Base-by-base conservation (phyloP, 768 basidiomycete genomes). In the Boletus rubescentipes region DNA sequence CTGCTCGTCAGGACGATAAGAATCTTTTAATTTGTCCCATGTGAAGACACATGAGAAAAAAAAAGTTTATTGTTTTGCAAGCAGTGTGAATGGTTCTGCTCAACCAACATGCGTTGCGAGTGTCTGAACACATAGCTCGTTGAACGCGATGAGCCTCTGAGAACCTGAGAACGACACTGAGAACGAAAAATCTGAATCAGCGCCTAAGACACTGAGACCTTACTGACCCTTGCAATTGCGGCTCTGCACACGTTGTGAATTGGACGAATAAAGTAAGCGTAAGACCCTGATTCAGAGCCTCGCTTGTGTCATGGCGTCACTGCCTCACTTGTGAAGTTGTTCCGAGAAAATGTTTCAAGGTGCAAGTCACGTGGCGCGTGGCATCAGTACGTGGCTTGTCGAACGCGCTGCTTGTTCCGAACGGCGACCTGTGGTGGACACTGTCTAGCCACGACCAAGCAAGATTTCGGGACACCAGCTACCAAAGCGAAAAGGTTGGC, bases 301-400 rank as follows among this genome's bases (percentile, higher is more conserved):
- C 26, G 5, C n/a, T n/a, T 20, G 12, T 20, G 18, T 18, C 16
- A 15, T 14, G 2, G 7, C 26, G 26, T 26, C 26, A 26, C 26
- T 18, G 16, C 34, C 50, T 26, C 11, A 35, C 35, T 43, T n/a
- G 35, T 16, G n/a, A n/a, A n/a, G 3, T 18, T 40, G 34, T 20
- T 31, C 31, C 11, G 23, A 32, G 16, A 18, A 36, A 38, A 26
- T 54, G 34, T 34, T 26, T 32, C n/a, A 5, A 11, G 32, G 20
- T 20, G 10, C 16, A 16, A 16, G 52, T 62, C 61, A 62, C 61
- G 61, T 61, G 61, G 11, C 11, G 12, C 26, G 6, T 26, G 4
- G 21, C 5, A 59, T 20, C 26, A 34, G 40, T 49, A 18, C 43
- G 50, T 43, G 61, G 47, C 16, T 36, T 37, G 10, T 21, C 1